These are phyloP conservation scores for Kentomonas sorsogonicus DNA, from an alignment of 208 protist genomes.

Conservation along the genomic window DNA sequence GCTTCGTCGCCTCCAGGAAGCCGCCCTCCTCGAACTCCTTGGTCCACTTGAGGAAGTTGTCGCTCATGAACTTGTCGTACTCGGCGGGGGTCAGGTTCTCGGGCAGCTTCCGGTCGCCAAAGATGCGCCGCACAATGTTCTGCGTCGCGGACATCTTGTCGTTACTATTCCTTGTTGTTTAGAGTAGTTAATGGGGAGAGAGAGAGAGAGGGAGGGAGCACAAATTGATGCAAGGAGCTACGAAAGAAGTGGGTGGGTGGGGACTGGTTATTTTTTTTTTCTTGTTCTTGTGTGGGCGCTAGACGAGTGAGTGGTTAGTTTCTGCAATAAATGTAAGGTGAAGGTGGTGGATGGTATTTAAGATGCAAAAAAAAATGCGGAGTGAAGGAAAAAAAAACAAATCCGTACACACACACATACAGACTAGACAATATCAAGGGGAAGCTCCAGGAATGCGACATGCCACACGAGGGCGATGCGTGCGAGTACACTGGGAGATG, in stretches of 20 bases:
- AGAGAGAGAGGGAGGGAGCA: background rate
- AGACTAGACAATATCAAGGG: too few relatives aligned
- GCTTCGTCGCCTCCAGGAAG: slow-evolving; percentile 83
- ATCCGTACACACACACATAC: too few relatives aligned
- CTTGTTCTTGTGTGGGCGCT: too few relatives aligned
- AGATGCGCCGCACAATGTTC: slow-evolving; percentile 86
- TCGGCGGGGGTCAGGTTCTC: slow-evolving; percentile 65
- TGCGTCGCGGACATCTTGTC: slow-evolving; percentile 58
- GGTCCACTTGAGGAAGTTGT: slow-evolving; percentile 82
- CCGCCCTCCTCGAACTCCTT: slow-evolving; percentile 85
- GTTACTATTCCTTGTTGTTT: background rate
- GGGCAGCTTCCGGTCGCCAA: slow-evolving; percentile 73
- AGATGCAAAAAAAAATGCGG: too few relatives aligned
- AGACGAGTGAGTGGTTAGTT: too few relatives aligned
- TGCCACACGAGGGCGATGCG: too few relatives aligned
- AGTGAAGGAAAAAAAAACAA: too few relatives aligned
- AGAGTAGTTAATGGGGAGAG: background rate
- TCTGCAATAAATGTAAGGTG: background rate
- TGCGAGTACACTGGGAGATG: too few relatives aligned
- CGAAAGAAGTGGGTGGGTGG: background rate
- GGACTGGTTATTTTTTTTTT: background rate
- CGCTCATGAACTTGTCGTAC: slow-evolving; percentile 84
- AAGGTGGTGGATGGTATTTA: background rate
- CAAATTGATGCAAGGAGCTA: background rate
- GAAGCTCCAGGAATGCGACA: too few relatives aligned